Evolutionary conservation across 495 filamentous ascomycete species (phyloP).

Genomic region (Daldinia concentrica): DNA sequence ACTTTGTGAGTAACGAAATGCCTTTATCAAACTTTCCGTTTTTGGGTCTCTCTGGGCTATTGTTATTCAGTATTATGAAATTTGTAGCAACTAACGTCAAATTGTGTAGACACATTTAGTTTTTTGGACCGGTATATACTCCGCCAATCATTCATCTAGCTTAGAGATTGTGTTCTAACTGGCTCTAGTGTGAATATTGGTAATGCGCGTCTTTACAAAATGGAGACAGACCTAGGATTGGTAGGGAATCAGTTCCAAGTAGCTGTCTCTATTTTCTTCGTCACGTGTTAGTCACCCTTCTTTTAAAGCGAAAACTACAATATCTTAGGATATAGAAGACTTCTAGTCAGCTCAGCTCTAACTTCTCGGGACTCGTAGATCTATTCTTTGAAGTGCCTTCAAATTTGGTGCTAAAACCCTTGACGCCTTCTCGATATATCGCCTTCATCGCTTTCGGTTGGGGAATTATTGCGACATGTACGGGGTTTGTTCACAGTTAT

Average conservation of each 20-base stretch:
- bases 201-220: conserved; percentile 73
- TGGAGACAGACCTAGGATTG: conserved; percentile 73
- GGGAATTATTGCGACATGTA: conserved; percentile 76
- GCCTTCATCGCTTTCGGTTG: conserved; percentile 70
- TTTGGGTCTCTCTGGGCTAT: too few relatives aligned
- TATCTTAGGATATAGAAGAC: neutral
- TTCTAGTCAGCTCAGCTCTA: neutral
- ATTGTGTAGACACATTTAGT: conserved; percentile 49
- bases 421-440: conserved; percentile 74
- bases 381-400: conserved; percentile 69
- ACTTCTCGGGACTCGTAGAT: conserved; percentile 41
- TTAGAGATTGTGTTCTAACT: neutral
- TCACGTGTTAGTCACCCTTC: conserved; percentile 63
- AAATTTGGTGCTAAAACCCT: conserved; percentile 70
- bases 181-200: conserved; percentile 73
- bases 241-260: conserved; percentile 72
- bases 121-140: conserved; percentile 51
- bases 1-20: conserved; percentile 40
- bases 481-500: conserved; percentile 70
- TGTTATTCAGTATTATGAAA: neutral
- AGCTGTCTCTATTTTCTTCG: conserved; percentile 76
- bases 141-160: neutral
- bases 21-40: neutral
- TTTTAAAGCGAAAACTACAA: neutral
- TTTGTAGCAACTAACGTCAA: conserved; percentile 13